Conservation (phyloP, 225 moss, liverwort and hornwort species). For the Pseudisothecium myosuroides region DNA sequence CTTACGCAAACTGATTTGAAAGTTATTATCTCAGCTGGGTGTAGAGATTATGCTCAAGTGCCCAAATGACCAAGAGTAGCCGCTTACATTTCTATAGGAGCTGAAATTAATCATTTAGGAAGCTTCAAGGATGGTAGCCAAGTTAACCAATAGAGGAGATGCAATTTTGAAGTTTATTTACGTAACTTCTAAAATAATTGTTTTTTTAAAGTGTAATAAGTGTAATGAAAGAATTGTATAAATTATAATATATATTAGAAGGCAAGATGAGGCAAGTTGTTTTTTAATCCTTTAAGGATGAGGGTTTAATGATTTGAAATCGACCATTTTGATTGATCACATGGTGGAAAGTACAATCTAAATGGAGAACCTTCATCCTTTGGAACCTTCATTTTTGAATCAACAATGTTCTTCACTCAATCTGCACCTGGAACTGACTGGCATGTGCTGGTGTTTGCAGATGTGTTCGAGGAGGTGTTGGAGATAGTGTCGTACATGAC, state of each 20-base stretch:
- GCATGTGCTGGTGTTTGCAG: slow-evolving; percentile 27
- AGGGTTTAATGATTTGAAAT: background rate
- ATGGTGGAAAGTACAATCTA: background rate
- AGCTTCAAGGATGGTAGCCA: background rate
- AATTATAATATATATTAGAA: background rate
- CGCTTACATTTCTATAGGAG: background rate
- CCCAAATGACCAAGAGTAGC: background rate
- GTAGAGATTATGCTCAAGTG: background rate
- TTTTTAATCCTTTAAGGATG: background rate
- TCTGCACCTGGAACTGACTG: background rate
- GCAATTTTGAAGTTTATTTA: background rate
- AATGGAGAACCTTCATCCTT: background rate
- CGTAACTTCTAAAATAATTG: background rate
- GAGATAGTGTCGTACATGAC: slow-evolving; percentile 99
- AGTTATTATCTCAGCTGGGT: background rate
- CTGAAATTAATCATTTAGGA: background rate
- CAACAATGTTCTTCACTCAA: no score
- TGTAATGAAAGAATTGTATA: background rate
- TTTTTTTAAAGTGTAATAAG: background rate
- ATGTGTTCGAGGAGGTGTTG: slow-evolving; percentile 98
- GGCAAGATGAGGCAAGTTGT: background rate
- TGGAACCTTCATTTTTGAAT: no score
- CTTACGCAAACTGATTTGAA: background rate
- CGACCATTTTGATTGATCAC: background rate
- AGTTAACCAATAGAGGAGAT: background rate